These are phyloP conservation scores for Berberis thunbergii DNA, from an alignment of 164 flowering plant genomes.

Conservation along the genomic window DNA sequence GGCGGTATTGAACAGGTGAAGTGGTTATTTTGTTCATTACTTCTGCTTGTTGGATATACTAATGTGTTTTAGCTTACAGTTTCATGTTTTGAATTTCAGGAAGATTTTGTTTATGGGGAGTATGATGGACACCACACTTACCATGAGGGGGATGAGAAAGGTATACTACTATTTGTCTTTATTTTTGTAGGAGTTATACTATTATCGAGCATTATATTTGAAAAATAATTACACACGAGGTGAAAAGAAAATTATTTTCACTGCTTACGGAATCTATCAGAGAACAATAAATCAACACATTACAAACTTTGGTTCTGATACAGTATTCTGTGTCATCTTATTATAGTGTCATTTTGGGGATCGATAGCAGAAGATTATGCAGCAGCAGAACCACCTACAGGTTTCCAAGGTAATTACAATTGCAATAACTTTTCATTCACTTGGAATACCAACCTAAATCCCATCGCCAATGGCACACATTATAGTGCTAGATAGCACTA, in stretches of 20 bases:
- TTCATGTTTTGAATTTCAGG: slow-evolving; percentile 30
- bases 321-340: neutral
- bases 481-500: too few species aligned
- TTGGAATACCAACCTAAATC: neutral
- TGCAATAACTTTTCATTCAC: neutral
- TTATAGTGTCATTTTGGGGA: slow-evolving; percentile 70
- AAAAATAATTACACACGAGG: too few species aligned
- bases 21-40: neutral
- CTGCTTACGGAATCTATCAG: too few species aligned
- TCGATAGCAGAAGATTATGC: slow-evolving; percentile 48
- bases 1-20: slow-evolving; percentile 31
- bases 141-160: slow-evolving; percentile 51
- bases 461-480: too few species aligned
- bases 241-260: too few species aligned
- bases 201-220: too few species aligned
- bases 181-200: neutral
- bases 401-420: slow-evolving; percentile 64
- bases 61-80: neutral
- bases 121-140: slow-evolving; percentile 89
- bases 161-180: slow-evolving; percentile 13
- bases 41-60: neutral
- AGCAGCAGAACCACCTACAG: slow-evolving; percentile 69
- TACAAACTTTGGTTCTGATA: too few species aligned
- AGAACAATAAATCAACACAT: too few species aligned
- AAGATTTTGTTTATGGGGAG: slow-evolving; percentile 69